Evolutionary conservation across 306 rosid species (phyloP).

Genomic region (Ceratonia siliqua): DNA sequence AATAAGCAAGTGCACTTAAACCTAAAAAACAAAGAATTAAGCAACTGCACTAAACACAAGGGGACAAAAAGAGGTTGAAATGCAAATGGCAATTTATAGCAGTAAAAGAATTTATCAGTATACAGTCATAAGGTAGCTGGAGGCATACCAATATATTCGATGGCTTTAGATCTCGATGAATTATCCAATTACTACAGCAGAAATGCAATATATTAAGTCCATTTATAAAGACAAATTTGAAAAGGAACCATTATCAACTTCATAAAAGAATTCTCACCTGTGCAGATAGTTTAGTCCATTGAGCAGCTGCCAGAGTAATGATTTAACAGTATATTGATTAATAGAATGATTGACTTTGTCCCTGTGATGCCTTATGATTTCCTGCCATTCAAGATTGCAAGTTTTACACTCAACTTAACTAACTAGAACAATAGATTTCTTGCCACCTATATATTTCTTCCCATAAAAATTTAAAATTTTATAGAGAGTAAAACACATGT

Average conservation of each 20-base stretch:
- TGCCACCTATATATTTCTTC: conserved; percentile 10
- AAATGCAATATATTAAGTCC: conserved; percentile 28
- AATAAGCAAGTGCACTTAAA: not conserved
- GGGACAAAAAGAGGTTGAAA: not conserved
- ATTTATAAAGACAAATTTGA: conserved; percentile 10
- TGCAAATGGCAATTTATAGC: not conserved
- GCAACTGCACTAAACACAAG: not conserved
- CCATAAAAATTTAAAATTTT: conserved; percentile 15
- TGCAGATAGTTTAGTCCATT: conserved; percentile 95
- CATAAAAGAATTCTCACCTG: conserved; percentile 48
- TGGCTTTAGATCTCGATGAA: conserved; percentile 95
- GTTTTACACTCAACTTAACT: not conserved
- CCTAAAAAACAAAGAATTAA: not conserved
- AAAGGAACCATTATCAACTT: conserved; percentile 28
- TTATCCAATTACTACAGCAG: conserved; percentile 84
- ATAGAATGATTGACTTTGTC: conserved; percentile 86
- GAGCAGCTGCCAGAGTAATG: conserved; percentile 94
- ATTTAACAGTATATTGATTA: conserved; percentile 78
- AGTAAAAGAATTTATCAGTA: not conserved
- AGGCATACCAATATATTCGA: conserved; percentile 89
- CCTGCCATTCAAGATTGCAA: conserved; percentile 58
- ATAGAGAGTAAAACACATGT: not conserved
- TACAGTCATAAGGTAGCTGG: not conserved
- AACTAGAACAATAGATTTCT: conserved; percentile 22
- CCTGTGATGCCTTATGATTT: conserved; percentile 91